phyloP scores from a whole-genome alignment of 2,329 filamentous ascomycete species.

The Sclerotinia spermophila region DNA sequence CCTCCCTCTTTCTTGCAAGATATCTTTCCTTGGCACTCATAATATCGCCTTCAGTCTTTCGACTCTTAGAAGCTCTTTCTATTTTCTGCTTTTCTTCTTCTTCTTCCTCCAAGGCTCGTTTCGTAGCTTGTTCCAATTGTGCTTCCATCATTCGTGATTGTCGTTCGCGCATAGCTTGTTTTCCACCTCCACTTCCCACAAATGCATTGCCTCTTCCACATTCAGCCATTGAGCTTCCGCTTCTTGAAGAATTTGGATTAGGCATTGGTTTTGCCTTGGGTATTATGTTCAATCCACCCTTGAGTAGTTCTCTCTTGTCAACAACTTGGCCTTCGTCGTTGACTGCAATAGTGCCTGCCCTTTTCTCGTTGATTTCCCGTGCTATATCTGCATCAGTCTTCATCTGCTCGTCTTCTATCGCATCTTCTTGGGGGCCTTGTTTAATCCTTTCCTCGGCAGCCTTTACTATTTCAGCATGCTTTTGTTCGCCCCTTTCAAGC shows the following conservation, averaged over 20 bases:
- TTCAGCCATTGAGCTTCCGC: slow-evolving; percentile 26
- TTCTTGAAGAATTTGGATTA: slow-evolving; percentile 20
- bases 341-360: slow-evolving; percentile 58
- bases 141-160: slow-evolving; percentile 77
- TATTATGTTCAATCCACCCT: slow-evolving; percentile 70
- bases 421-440: slow-evolving; percentile 41
- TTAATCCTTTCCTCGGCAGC: slow-evolving; percentile 57
- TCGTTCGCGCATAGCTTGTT: slow-evolving; percentile 67
- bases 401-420: slow-evolving; percentile 41
- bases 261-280: slow-evolving; percentile 54
- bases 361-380: slow-evolving; percentile 59
- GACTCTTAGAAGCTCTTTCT: slow-evolving; percentile 67
- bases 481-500: slow-evolving; percentile 65
- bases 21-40: slow-evolving; percentile 77
- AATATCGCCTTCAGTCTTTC: slow-evolving; percentile 74
- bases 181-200: slow-evolving; percentile 47
- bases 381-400: slow-evolving; percentile 63
- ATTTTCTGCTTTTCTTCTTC: slow-evolving; percentile 59
- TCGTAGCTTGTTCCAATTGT: slow-evolving; percentile 69
- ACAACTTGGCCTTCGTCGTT: slow-evolving; percentile 83
- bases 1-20: slow-evolving; percentile 70
- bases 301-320: slow-evolving; percentile 77
- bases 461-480: slow-evolving; percentile 66
- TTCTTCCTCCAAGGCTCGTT: slow-evolving; percentile 67
- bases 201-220: slow-evolving; percentile 37